Evolutionary conservation across 1,139 yeast species (phyloP).

Genomic region (Lodderomyces orthopsilosis): DNA sequence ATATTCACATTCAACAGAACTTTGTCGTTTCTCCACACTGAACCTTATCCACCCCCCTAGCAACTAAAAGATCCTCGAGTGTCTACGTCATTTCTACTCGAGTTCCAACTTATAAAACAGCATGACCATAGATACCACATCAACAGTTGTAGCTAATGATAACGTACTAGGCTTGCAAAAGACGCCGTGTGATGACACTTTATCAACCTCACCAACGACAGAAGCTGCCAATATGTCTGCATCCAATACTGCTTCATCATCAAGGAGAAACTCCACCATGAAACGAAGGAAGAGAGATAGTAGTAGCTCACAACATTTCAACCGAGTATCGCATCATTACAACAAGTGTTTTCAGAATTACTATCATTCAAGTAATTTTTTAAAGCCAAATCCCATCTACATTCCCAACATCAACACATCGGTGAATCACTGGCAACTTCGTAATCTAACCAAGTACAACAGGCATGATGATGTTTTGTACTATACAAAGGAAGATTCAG

Average conservation of each 20-base stretch:
- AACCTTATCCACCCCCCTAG: no score
- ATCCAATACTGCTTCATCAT: not conserved
- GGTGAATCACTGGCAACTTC: slow-evolving; percentile 81
- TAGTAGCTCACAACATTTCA: slow-evolving; percentile 3
- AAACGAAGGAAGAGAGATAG: slow-evolving; percentile 4
- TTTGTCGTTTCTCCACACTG: not conserved
- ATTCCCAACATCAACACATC: slow-evolving; percentile 29
- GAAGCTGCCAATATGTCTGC: not conserved
- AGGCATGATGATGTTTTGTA: slow-evolving; percentile 26
- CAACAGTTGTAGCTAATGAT: not conserved
- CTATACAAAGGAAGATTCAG: slow-evolving; percentile 33
- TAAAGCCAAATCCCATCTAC: slow-evolving; percentile 38
- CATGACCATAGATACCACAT: not conserved
- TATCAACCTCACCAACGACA: not conserved
- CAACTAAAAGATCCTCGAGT: not conserved
- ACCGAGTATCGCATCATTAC: slow-evolving; percentile 17
- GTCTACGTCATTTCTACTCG: not conserved
- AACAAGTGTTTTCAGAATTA: slow-evolving; percentile 45
- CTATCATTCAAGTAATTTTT: slow-evolving; percentile 39
- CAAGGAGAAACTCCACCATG: slow-evolving; percentile 2
- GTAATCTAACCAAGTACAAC: slow-evolving; percentile 64
- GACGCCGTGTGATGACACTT: not conserved
- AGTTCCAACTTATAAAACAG: not conserved
- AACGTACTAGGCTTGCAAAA: not conserved
- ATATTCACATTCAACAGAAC: no score